Conservation (phyloP, 441 rosid genomes). For the Geranium incanum region DNA sequence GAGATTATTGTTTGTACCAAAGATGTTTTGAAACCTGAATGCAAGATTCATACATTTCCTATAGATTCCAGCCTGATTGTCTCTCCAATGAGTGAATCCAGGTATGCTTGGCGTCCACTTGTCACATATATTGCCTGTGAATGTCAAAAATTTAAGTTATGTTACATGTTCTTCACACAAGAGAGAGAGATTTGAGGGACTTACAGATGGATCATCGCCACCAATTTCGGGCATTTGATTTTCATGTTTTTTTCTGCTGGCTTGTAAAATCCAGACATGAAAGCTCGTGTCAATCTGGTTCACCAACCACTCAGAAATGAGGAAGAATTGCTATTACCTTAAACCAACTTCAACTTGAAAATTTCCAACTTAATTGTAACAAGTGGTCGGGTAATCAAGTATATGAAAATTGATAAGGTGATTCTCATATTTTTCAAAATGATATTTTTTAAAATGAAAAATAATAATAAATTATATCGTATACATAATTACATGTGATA, state of each 20-base stretch:
- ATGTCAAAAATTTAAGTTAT: background rate
- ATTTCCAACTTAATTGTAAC: too few species aligned
- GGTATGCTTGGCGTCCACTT: slow-evolving; percentile 63
- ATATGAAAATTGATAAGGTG: too few species aligned
- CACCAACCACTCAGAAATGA: background rate
- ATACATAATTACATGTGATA: too few species aligned
- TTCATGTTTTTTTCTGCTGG: slow-evolving; percentile 29
- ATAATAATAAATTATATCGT: too few species aligned
- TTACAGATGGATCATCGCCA: slow-evolving; percentile 73
- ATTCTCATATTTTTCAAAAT: too few species aligned
- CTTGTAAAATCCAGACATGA: slow-evolving; percentile 60
- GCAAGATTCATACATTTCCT: too few species aligned
- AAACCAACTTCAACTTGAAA: background rate
- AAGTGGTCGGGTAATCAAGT: too few species aligned
- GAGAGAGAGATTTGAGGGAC: slow-evolving; percentile 21
- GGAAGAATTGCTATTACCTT: background rate
- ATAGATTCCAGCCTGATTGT: slow-evolving; percentile 42
- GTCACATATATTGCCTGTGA: slow-evolving; percentile 75
- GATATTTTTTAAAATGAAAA: too few species aligned
- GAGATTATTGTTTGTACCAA: too few species aligned
- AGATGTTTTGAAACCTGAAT: too few species aligned
- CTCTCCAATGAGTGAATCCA: slow-evolving; percentile 67
- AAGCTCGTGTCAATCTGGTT: slow-evolving; percentile 62
- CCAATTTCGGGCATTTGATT: slow-evolving; percentile 51
- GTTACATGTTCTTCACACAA: background rate